Percentiles rank a stretch among this genome's conserved stretches.
Conservation (phyloP, 2,329 filamentous ascomycete genomes). For the Hirsutella rhossiliensis region DNA sequence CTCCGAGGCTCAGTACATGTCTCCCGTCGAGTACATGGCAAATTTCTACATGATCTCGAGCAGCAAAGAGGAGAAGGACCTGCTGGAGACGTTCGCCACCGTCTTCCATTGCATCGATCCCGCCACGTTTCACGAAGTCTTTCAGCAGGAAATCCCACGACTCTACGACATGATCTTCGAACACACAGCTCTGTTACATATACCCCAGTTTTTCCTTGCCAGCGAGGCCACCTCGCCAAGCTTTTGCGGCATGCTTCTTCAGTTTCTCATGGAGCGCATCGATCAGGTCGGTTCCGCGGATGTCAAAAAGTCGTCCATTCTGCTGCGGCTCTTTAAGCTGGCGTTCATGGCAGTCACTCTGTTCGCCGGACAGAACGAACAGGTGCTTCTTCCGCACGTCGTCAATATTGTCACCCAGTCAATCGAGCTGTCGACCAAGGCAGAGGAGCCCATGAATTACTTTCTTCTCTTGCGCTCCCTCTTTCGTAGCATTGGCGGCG, state of each 20-base stretch:
- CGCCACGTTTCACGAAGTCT: slow-evolving; percentile 96
- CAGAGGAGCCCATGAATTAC: slow-evolving; percentile 97
- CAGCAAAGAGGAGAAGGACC: slow-evolving; percentile 91
- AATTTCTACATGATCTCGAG: slow-evolving; percentile 93
- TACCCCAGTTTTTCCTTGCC: slow-evolving; percentile 97
- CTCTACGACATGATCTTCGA: slow-evolving; percentile 98
- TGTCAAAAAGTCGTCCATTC: slow-evolving; percentile 82
- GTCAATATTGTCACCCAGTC: slow-evolving; percentile 96
- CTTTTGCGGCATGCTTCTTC: slow-evolving; percentile 95
- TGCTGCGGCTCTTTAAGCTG: slow-evolving; percentile 90
- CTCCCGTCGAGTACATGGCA: slow-evolving; percentile 82
- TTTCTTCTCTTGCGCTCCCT: slow-evolving; percentile 85
- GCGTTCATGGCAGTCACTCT: slow-evolving; percentile 99
- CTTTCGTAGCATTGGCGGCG: slow-evolving; percentile 93
- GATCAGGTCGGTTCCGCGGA: slow-evolving; percentile 89
- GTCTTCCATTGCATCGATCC: slow-evolving; percentile 98
- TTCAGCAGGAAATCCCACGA: slow-evolving; percentile 91
- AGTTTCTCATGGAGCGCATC: slow-evolving; percentile 94
- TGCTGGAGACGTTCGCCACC: slow-evolving; percentile 93
- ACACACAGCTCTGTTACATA: slow-evolving; percentile 84
- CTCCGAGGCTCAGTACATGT: slow-evolving; percentile 61
- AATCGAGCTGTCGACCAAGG: slow-evolving; percentile 88
- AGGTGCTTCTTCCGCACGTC: slow-evolving; percentile 88
- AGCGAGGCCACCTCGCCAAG: slow-evolving; percentile 95
- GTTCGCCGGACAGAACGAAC: slow-evolving; percentile 89